Conservation (phyloP, 2,329 filamentous ascomycete species). For the Calonectria montana region DNA sequence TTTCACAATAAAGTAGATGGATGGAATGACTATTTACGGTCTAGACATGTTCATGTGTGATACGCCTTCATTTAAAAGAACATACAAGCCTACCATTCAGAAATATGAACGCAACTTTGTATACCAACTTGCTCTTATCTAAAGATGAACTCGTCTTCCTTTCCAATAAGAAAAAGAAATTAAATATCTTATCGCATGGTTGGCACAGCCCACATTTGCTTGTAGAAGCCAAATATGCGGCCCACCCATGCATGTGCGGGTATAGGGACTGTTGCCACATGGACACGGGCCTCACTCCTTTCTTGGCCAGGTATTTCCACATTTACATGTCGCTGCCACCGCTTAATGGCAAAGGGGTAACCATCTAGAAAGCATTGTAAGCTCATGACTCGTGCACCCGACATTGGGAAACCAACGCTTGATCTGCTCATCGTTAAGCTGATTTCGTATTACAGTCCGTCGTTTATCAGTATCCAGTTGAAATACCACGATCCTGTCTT, state of each 20-base stretch:
- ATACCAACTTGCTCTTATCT: too few species aligned
- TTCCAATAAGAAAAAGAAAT: too few species aligned
- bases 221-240: background rate
- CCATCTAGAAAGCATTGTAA: background rate
- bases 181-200: too few species aligned
- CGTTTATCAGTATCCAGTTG: background rate
- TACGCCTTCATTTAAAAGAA: too few species aligned
- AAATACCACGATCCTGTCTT: background rate
- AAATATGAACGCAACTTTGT: too few species aligned
- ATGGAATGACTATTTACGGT: too few species aligned
- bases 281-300: background rate
- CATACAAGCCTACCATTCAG: too few species aligned
- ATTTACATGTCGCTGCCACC: background rate
- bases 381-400: background rate
- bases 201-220: background rate
- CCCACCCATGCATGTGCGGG: background rate
- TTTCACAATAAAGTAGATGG: too few species aligned
- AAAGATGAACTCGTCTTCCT: too few species aligned
- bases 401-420: background rate
- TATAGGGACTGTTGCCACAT: background rate
- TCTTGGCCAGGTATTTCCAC: background rate
- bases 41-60: too few species aligned
- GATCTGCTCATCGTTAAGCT: background rate
- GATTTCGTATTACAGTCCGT: background rate
- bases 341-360: background rate